Evolutionary conservation across 768 basidiomycete species (phyloP).

Genomic region (Mycena crocata): DNA sequence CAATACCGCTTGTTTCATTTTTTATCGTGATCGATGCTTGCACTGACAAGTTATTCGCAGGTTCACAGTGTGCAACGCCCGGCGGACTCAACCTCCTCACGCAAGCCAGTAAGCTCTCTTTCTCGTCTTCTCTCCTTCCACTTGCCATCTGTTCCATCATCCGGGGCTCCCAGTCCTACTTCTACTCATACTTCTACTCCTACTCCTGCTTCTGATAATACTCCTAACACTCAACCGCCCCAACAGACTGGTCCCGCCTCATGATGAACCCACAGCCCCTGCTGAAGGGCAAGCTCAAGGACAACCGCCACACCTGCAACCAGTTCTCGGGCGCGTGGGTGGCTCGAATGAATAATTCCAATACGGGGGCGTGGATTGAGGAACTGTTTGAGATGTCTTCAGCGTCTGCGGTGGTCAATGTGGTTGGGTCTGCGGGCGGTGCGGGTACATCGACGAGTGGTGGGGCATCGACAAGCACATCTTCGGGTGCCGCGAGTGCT

Average conservation of each 20-base stretch:
- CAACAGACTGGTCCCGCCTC: conserved; percentile 17
- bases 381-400: not conserved
- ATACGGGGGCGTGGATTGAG: too few species aligned
- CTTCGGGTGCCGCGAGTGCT: too few species aligned
- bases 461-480: not conserved
- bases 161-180: too few species aligned
- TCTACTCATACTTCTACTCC: too few species aligned
- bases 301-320: not conserved
- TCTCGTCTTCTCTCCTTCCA: not conserved
- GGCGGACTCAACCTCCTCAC: conserved; percentile 11
- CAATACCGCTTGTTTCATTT: not conserved
- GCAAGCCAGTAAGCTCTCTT: conserved; percentile 18
- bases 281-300: not conserved
- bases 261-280: not conserved
- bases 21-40: too few species aligned
- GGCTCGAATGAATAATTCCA: too few species aligned
- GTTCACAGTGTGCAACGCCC: conserved; percentile 23
- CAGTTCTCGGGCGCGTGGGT: too few species aligned
- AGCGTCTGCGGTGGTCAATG: not conserved
- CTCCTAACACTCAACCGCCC: not conserved
- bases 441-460: not conserved
- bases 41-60: conserved; percentile 1
- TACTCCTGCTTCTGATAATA: too few species aligned
- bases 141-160: not conserved
- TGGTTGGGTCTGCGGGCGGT: not conserved